Evolutionary conservation across 495 filamentous ascomycete genomes (phyloP), one percentile per base, ranked within the genome.

Genomic region (Xylona heveae): DNA sequence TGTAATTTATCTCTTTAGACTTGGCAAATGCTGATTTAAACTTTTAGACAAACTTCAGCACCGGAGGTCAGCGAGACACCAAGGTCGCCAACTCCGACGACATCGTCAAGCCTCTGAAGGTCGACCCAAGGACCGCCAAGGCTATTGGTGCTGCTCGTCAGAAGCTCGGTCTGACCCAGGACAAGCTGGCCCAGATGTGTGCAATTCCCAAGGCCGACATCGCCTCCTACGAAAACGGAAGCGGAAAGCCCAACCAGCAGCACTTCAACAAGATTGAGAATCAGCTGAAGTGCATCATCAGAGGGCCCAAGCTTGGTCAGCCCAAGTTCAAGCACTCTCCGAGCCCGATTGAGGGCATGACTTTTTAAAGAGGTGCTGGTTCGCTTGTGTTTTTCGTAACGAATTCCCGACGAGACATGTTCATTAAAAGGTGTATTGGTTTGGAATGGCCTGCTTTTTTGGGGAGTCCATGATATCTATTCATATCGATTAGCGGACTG

Each of bases 1-100:
- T 15, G 8, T 21, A 31, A 29, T n/a, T 38, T 34, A 3, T 8
- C 25, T 30, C 6, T 24, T 27, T 23, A 12, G 28, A 9, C 20
- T 14, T 30, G 34, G 24, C 20, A 12, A 19, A 24, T 10, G 20
- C 10, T 35, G 12, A 20, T 29, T 23, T 10, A 8, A 28, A 17
- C 22, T 6, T 26, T 13, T 18, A 16, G 18, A 57, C 57, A 36
- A 68, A 68, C 47, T 44, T 64, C 38, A 61, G 50, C 30, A 60
- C 63, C 38, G 85, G 95, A 61, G 88, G 88, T 46, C 88, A 99
- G 56, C 82, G 78, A 48, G 64, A 95, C 32, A 95, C 88, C 27
- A 99, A 94, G 64, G 83, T 99, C 50, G 88, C 95, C 66, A 88
- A 88, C 44, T 68, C 71, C 52, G 90, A 95, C 64, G 88, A 94